A percentile compares a stretch with the other conserved stretches of the same genome.
Conservation (phyloP, 495 filamentous ascomycete genomes). For the Hypoxylon intermedium region DNA sequence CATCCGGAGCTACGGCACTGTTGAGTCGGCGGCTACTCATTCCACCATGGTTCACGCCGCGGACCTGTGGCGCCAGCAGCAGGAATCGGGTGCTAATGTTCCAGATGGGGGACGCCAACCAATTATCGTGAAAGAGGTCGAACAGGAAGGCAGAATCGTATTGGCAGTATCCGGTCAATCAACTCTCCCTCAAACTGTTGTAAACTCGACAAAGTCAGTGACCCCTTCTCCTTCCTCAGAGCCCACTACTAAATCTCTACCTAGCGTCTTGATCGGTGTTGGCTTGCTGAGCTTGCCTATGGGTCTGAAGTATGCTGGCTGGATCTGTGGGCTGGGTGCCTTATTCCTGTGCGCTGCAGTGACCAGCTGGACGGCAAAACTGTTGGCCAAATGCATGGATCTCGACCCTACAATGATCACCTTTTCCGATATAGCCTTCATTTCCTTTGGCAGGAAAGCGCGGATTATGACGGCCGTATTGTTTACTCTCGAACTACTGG, state of each 20-base stretch:
- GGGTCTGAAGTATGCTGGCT: constrained; percentile 88
- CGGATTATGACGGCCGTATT: constrained; percentile 81
- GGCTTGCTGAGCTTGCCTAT: constrained; percentile 89
- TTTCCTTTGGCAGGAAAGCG: constrained; percentile 86
- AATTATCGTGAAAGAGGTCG: constrained; percentile 82
- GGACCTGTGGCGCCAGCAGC: constrained; percentile 74
- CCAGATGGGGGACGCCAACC: constrained; percentile 75
- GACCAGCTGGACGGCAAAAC: constrained; percentile 85
- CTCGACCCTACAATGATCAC: constrained; percentile 76
- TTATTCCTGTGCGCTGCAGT: constrained; percentile 74
- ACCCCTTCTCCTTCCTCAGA: background rate
- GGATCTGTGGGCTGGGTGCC: constrained; percentile 81
- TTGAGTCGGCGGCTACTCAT: constrained; percentile 68
- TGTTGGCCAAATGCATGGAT: constrained; percentile 89
- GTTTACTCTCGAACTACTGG: constrained; percentile 87
- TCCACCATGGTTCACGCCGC: constrained; percentile 75
- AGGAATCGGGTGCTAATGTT: constrained; percentile 53
- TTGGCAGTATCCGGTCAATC: constrained; percentile 87
- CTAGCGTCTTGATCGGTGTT: constrained; percentile 82
- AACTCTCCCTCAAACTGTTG: constrained; percentile 92
- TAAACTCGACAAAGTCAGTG: constrained; percentile 86
- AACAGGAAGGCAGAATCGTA: constrained; percentile 86
- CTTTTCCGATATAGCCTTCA: constrained; percentile 91
- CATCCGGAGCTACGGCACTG: constrained; percentile 70
- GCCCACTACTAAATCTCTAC: constrained; percentile 26